phyloP scores from a whole-genome alignment of 1,284 basidiomycete genomes.

The Lignosus rhinocerotis region DNA sequence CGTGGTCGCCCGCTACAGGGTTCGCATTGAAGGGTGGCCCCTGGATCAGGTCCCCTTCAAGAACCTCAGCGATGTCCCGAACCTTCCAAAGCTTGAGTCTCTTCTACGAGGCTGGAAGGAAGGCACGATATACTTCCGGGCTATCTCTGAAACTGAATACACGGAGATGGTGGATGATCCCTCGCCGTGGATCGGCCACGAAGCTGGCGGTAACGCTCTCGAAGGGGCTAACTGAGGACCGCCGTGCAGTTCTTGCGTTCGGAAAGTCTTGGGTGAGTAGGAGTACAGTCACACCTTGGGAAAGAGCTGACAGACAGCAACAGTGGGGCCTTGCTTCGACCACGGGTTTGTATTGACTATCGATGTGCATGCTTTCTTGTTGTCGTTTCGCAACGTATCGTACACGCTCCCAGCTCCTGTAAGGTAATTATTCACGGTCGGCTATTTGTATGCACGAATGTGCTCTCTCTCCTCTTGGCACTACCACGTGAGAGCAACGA shows the following conservation, averaged over 20 bases:
- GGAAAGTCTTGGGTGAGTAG: not conserved
- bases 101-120: slow-evolving; percentile 29
- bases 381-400: not conserved
- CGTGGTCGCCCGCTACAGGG: slow-evolving; percentile 32
- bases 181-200: slow-evolving; percentile 19
- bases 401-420: not conserved
- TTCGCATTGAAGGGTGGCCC: slow-evolving; percentile 35
- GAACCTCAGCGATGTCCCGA: slow-evolving; percentile 36
- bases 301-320: not conserved
- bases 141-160: slow-evolving; percentile 28
- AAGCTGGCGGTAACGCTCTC: slow-evolving; percentile 1
- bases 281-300: not conserved
- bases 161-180: slow-evolving; percentile 25
- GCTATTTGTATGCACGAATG: not conserved
- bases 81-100: slow-evolving; percentile 32
- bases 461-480: not conserved
- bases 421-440: not conserved
- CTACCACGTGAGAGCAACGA: not conserved
- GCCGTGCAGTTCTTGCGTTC: not conserved
- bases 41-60: slow-evolving; percentile 33
- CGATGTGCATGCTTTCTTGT: not conserved
- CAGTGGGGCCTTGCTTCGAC: not conserved
- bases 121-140: slow-evolving; percentile 30
- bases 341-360: not conserved
- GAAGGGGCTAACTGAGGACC: not conserved